phyloP scores from a whole-genome alignment of 140 eudicot genomes.

The Senecio squalidus region DNA sequence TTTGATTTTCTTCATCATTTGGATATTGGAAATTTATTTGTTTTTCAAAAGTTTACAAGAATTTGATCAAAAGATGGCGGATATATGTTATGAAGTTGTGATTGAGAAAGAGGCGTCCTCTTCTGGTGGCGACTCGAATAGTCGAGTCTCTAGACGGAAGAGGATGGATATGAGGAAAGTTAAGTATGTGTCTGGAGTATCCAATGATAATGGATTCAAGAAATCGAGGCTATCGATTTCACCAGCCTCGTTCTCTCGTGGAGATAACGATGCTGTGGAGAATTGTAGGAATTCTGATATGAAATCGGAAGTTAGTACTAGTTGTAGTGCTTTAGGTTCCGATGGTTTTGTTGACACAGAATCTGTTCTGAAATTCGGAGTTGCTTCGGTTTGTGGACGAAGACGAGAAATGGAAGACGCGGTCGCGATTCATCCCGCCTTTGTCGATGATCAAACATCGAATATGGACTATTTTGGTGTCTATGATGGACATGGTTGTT shows the following conservation, averaged over 20 bases:
- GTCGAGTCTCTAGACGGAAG: conserved; percentile 46
- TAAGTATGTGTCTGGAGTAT: conserved; percentile 19
- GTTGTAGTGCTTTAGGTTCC: neutral
- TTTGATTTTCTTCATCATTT: neutral
- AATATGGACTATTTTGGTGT: conserved; percentile 57
- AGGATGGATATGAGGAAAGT: conserved; percentile 41
- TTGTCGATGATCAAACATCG: conserved; percentile 16
- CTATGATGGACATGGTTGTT: conserved; percentile 86
- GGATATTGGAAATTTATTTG: neutral
- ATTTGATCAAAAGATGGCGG: conserved; percentile 34
- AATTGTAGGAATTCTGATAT: neutral
- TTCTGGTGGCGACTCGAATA: conserved; percentile 17
- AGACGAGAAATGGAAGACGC: conserved; percentile 86
- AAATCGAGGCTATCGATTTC: conserved; percentile 31
- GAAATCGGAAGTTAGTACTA: neutral
- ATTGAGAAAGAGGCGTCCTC: conserved; percentile 25
- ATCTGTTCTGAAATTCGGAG: conserved; percentile 45
- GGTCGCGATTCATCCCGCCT: conserved; percentile 55
- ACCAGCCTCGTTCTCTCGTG: conserved; percentile 13
- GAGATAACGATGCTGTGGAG: conserved; percentile 11
- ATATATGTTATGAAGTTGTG: conserved; percentile 31
- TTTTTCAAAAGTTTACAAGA: neutral
- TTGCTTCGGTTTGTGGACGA: conserved; percentile 67
- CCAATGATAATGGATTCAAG: conserved; percentile 21
- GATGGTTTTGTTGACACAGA: neutral